Conservation (phyloP, 2,329 filamentous ascomycete genomes). For the Clarireedia monteithiana region DNA sequence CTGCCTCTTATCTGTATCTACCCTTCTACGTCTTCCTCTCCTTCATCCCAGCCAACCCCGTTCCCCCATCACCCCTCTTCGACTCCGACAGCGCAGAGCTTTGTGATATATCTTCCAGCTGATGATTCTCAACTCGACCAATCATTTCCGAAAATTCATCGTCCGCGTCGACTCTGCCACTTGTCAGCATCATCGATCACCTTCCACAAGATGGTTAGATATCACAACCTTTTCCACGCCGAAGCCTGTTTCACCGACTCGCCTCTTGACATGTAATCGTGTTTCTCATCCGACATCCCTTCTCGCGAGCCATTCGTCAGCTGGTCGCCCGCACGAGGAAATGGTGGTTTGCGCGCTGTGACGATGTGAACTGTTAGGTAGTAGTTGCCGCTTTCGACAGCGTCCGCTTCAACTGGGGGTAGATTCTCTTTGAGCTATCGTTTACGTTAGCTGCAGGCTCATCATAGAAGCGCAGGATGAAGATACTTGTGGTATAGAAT, state of each 20-base stretch:
- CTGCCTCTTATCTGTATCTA: too few relatives aligned
- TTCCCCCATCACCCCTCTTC: too few relatives aligned
- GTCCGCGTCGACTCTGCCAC: too few relatives aligned
- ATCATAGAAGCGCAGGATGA: neutral
- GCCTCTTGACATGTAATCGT: constrained; percentile 21
- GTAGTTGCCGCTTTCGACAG: constrained; percentile 18
- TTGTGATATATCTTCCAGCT: too few relatives aligned
- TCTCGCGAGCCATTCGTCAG: constrained; percentile 21
- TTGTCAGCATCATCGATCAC: too few relatives aligned
- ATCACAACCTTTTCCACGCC: constrained; percentile 7
- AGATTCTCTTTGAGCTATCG: constrained; percentile 17
- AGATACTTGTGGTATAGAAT: constrained; percentile 8
- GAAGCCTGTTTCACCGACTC: constrained; percentile 4
- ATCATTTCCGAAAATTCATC: too few relatives aligned
- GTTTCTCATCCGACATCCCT: constrained; percentile 24
- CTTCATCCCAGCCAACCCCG: too few relatives aligned
- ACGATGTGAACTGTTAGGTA: constrained; percentile 27
- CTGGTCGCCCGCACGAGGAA: constrained; percentile 22
- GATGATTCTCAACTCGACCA: too few relatives aligned
- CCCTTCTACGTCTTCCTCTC: too few relatives aligned
- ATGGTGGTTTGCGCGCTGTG: constrained; percentile 24
- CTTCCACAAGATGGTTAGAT: too few relatives aligned
- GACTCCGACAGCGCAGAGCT: too few relatives aligned
- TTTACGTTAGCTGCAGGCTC: neutral
- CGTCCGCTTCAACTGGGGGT: constrained; percentile 3